These are phyloP conservation scores for Volvariella surrecta DNA, from an alignment of 1,284 basidiomycete species.

Conservation along the genomic window DNA sequence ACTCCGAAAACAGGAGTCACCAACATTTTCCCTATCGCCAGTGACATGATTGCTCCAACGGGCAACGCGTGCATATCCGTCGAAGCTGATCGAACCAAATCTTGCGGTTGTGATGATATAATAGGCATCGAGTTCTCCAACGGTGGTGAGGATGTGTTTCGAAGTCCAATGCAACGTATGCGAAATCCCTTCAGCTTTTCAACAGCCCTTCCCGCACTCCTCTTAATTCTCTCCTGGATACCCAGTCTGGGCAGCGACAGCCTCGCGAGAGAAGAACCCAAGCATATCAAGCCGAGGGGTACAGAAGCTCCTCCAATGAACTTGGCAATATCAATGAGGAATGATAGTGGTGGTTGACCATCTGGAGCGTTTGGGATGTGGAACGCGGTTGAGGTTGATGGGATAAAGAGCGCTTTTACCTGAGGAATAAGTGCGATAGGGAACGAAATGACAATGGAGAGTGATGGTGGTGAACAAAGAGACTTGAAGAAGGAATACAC, in stretches of 20 bases:
- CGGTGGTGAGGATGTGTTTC: no score
- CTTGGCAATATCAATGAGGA: constrained; percentile 52
- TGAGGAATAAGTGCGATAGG: constrained; percentile 56
- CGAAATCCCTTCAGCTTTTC: background rate
- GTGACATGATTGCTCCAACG: constrained; percentile 50
- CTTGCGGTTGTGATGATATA: no score
- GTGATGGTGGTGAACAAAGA: constrained; percentile 44
- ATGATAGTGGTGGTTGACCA: constrained; percentile 65
- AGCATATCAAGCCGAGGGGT: constrained; percentile 62
- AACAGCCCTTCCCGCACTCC: no score
- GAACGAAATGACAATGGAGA: constrained; percentile 60
- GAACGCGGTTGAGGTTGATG: constrained; percentile 29
- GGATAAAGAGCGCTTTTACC: constrained; percentile 66
- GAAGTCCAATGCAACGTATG: background rate
- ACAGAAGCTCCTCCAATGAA: constrained; percentile 71
- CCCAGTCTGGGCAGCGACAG: constrained; percentile 48
- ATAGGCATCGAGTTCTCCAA: no score
- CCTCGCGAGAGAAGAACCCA: constrained; percentile 70
- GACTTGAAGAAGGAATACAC: constrained; percentile 28
- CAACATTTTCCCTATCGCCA: constrained; percentile 60
- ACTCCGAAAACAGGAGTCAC: constrained; percentile 66
- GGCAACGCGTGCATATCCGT: constrained; percentile 37
- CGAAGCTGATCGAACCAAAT: no score
- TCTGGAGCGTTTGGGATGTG: constrained; percentile 62
- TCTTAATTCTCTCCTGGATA: constrained; percentile 13